Evolutionary conservation across 179 eudicot species (phyloP).

Genomic region (Patellifolia procumbens): DNA sequence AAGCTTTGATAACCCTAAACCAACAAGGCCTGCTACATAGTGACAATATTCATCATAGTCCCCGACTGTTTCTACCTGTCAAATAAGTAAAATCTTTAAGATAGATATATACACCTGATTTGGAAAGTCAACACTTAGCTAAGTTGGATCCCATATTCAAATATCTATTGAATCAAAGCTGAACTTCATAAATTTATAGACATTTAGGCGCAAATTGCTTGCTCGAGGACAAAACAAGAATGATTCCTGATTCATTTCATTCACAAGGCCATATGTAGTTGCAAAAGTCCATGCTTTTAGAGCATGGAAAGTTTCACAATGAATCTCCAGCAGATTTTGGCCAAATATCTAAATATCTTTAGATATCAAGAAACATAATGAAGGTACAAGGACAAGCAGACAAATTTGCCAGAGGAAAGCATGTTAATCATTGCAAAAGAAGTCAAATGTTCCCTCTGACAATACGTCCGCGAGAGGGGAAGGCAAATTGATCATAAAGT

Average conservation of each 20-base stretch:
- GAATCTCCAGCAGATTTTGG: not conserved
- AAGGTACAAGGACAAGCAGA: not conserved
- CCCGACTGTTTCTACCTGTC: slow-evolving; percentile 84
- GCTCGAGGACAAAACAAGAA: not conserved
- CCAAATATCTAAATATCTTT: not conserved
- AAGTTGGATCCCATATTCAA: not conserved
- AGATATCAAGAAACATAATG: not conserved
- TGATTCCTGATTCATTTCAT: not conserved
- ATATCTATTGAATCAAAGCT: not conserved
- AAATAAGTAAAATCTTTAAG: slow-evolving; percentile 3
- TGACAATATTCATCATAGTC: slow-evolving; percentile 97
- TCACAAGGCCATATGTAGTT: not conserved
- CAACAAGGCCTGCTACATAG: slow-evolving; percentile 98
- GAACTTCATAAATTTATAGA: not conserved
- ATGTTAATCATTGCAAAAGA: not conserved
- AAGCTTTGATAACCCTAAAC: slow-evolving; percentile 90
- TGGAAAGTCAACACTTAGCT: not conserved
- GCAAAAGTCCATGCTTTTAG: not conserved
- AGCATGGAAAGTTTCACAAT: not conserved
- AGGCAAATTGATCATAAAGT: not conserved
- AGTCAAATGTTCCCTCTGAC: slow-evolving; percentile 6
- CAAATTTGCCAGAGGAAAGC: not conserved
- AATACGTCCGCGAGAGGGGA: not conserved
- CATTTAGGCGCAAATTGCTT: not conserved
- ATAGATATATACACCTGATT: slow-evolving; percentile 6